These are phyloP conservation scores for Neurospora sp. DNA, from an alignment of 495 filamentous ascomycete species.

Conservation along the genomic window DNA sequence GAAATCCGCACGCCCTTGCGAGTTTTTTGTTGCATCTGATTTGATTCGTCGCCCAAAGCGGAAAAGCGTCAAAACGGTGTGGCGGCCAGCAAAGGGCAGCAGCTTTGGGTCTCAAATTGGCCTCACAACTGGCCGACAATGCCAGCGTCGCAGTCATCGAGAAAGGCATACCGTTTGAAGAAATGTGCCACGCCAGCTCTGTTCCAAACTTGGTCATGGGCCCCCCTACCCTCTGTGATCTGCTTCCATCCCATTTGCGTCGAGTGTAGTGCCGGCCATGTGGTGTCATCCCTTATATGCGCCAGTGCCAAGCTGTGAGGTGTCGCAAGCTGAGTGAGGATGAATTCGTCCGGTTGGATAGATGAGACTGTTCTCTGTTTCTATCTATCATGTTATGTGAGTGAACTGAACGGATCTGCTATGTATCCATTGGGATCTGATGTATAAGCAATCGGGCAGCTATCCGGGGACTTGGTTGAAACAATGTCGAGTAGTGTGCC, in stretches of 20 bases:
- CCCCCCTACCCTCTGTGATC: background rate
- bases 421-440: background rate
- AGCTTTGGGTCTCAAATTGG: background rate
- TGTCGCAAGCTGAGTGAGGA: background rate
- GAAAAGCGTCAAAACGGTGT: conserved; percentile 17
- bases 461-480: background rate
- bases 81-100: conserved; percentile 18
- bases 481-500: background rate
- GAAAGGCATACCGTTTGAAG: background rate
- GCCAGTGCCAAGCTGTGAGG: background rate
- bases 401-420: background rate
- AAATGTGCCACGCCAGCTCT: background rate
- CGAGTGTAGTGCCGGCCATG: background rate
- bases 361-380: background rate
- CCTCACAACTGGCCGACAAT: background rate
- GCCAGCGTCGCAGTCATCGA: conserved; percentile 3
- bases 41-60: conserved; percentile 19
- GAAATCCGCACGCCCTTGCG: conserved; percentile 23
- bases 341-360: background rate
- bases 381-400: background rate
- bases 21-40: conserved; percentile 18
- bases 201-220: background rate
- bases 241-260: background rate
- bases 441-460: background rate
- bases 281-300: background rate